Base-by-base conservation (phyloP, 108 stramenopile genomes). In the Cyclotella baltica region DNA sequence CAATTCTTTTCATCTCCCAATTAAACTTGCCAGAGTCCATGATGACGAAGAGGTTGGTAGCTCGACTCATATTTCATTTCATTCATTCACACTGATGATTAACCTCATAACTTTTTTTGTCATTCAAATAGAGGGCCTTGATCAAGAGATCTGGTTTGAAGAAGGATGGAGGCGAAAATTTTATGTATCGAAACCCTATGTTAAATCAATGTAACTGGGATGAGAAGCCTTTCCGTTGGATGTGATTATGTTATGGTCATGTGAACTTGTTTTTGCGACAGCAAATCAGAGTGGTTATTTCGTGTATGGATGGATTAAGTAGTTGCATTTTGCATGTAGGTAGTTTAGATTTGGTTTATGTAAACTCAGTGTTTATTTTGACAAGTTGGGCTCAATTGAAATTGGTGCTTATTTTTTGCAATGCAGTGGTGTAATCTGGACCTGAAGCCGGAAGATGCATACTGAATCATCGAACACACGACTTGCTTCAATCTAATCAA, bases 111-210 rank as follows among this genome's bases (percentile, higher is more conserved):
- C 22, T 11, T 29, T 33, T 35, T 20, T 66, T 20, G 4, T 9
- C 16, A 43, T 15, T 4, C 5, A 23, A 29, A 28, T 13, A 77
- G 76, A 67, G 61, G 28, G 36, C 68, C 35, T 63, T 81, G 23
- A 29, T 81, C 19, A 20, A 55, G 50, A 50, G 65, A 48, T 70
- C 80, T 8, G 50, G 53, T 2, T 29, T 70, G 30, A 25, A 69
- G 28, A 43, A 27, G 25, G 73, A 81, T 35, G 73, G 73, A 57
- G 73, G 73, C 37, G 80, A 70, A 57, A 81, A 70, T 22, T 81
- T 81, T 67, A 70, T 75, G 73, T 81, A 81, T 56, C 73, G 80
- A 27, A 57, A 81, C 43, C 80, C 80, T 20, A 67, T 73, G 48
- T 68, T 80, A 25, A 69, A 80, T 50, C 79, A 73, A 20, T n/a